A percentile compares a stretch with the other conserved stretches of the same genome.
phyloP scores from a whole-genome alignment of 257 asterid species.

The Solanum arcanum region DNA sequence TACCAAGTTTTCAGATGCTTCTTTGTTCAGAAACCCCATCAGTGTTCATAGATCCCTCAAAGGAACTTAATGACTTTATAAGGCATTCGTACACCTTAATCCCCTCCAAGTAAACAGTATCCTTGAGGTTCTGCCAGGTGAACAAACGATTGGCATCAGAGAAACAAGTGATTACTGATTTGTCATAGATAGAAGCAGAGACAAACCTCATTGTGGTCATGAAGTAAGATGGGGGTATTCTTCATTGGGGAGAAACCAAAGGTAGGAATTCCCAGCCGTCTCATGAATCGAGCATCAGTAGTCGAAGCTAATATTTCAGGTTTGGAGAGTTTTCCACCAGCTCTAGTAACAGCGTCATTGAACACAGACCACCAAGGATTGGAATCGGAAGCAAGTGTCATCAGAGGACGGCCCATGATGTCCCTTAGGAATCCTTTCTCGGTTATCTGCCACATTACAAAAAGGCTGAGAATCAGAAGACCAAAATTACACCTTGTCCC shows the following conservation, averaged over 20 bases:
- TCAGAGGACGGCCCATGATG: conserved; percentile 47
- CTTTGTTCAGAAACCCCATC: not conserved
- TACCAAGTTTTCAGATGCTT: not conserved
- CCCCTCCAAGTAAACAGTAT: conserved; percentile 65
- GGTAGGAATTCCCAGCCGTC: conserved; percentile 70
- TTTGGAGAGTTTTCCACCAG: conserved; percentile 85
- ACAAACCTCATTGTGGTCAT: conserved; percentile 87
- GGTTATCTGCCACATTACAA: conserved; percentile 30
- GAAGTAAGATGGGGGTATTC: conserved; percentile 82
- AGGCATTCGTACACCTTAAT: conserved; percentile 67
- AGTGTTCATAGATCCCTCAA: conserved; percentile 1
- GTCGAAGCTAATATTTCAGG: conserved; percentile 86
- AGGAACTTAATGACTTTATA: conserved; percentile 63
- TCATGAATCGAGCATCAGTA: conserved; percentile 78
- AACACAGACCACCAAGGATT: conserved; percentile 91
- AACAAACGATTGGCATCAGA: not conserved
- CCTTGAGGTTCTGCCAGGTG: conserved; percentile 53
- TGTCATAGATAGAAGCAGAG: not conserved
- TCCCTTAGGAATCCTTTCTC: conserved; percentile 71
- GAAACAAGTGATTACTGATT: not conserved
- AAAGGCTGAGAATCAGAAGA: not conserved
- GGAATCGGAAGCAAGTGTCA: conserved; percentile 63
- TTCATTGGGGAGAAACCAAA: conserved; percentile 96
- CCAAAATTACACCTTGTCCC: not conserved
- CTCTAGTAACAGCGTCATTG: conserved; percentile 49